These are phyloP conservation scores for Globisporangium paroecandrum DNA, from an alignment of 352 stramenopile species.

Conservation along the genomic window DNA sequence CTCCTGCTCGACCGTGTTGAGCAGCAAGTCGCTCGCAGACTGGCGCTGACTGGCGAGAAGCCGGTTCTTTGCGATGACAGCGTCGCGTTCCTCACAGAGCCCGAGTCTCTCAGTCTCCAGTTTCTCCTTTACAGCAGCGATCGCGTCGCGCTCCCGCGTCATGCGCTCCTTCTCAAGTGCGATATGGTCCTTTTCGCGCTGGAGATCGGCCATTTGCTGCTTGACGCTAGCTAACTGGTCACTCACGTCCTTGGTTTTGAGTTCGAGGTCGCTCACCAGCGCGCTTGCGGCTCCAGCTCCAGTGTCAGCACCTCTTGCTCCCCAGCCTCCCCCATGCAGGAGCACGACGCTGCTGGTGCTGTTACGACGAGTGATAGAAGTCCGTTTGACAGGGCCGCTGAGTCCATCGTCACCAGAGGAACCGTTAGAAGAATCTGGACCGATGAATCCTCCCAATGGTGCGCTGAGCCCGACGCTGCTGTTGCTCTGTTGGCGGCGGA, in stretches of 20 bases:
- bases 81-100: constrained; percentile 16
- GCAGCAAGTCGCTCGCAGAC: background rate
- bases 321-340: constrained; percentile 1
- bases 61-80: background rate
- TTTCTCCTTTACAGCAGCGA: constrained; percentile 10
- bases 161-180: background rate
- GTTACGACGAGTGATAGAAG: constrained; percentile 2
- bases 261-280: constrained; percentile 25
- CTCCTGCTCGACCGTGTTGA: constrained; percentile 8
- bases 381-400: background rate
- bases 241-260: constrained; percentile 27
- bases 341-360: constrained; percentile 16
- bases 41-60: constrained; percentile 8
- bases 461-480: constrained; percentile 12
- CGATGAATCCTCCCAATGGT: background rate
- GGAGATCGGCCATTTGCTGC: constrained; percentile 15
- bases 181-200: constrained; percentile 8
- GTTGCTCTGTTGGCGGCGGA: constrained; percentile 9
- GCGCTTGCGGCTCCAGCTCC: constrained; percentile 10
- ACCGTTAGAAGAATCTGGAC: background rate
- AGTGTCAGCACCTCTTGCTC: background rate
- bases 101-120: constrained; percentile 2
- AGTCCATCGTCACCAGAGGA: background rate
- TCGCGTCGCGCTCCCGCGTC: constrained; percentile 25
- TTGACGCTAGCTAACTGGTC: constrained; percentile 6